Evolutionary conservation across 768 basidiomycete genomes (phyloP).

Genomic region (Leccinum variicolor): DNA sequence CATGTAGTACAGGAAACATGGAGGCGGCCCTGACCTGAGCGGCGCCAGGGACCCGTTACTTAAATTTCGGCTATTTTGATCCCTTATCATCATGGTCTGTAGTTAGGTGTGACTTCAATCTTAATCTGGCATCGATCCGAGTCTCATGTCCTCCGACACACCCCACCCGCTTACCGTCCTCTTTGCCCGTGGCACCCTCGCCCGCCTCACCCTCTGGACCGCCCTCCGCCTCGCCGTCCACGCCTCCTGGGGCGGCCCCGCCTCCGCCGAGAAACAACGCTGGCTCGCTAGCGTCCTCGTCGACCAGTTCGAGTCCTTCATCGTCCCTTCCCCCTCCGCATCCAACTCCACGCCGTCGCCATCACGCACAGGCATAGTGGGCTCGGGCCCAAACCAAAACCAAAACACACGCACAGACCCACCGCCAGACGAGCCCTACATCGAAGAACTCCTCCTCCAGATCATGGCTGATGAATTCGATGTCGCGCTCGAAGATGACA

Average conservation of each 20-base stretch:
- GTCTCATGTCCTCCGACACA: constrained; percentile 8
- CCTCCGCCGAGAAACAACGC: constrained; percentile 65
- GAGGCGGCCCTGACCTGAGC: constrained; percentile 16
- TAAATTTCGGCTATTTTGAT: too few relatives aligned
- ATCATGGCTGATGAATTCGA: constrained; percentile 90
- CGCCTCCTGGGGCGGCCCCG: constrained; percentile 83
- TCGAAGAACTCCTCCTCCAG: constrained; percentile 80
- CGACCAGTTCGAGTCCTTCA: constrained; percentile 67
- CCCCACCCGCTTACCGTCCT: constrained; percentile 53
- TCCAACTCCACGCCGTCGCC: neutral
- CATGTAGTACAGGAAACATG: neutral
- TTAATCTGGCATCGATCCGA: neutral
- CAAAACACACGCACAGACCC: neutral
- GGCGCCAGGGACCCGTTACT: too few relatives aligned
- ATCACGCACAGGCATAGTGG: neutral
- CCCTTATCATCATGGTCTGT: too few relatives aligned
- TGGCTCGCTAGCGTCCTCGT: constrained; percentile 84
- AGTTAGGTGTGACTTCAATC: too few relatives aligned
- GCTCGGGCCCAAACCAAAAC: neutral
- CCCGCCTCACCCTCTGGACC: constrained; percentile 81
- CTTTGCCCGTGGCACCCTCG: constrained; percentile 84
- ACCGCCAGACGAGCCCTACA: constrained; percentile 62
- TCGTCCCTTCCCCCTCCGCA: constrained; percentile 17
- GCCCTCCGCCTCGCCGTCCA: constrained; percentile 84
- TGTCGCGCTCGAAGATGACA: constrained; percentile 78